These are phyloP conservation scores for Colletotrichum cuscutae DNA, from an alignment of 2,329 filamentous ascomycete species.

Conservation along the genomic window DNA sequence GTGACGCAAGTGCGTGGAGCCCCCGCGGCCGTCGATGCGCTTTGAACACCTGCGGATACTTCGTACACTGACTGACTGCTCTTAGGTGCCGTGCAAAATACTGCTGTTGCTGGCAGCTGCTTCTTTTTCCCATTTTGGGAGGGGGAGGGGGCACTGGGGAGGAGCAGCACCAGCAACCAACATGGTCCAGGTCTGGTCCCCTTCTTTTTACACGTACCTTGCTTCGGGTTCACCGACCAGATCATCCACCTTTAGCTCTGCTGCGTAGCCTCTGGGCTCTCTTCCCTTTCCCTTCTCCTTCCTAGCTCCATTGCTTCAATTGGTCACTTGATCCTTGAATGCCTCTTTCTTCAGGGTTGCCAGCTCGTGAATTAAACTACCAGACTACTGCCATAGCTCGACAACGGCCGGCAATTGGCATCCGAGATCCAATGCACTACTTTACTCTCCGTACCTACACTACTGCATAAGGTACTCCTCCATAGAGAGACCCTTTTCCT, in stretches of 20 bases:
- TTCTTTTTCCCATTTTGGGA: background rate
- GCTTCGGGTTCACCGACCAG: constrained; percentile 2
- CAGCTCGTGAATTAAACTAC: background rate
- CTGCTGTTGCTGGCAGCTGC: background rate
- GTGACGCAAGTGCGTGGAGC: constrained; percentile 35
- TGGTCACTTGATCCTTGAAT: constrained; percentile 9
- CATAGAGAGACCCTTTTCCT: background rate
- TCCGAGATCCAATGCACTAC: background rate
- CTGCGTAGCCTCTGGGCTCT: no score
- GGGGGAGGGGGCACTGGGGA: background rate
- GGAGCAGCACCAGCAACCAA: background rate
- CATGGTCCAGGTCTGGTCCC: background rate
- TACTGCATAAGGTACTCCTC: background rate
- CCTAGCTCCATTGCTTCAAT: background rate
- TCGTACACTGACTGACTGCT: no score
- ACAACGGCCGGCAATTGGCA: constrained; percentile 6
- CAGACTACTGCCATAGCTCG: background rate
- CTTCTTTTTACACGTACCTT: background rate
- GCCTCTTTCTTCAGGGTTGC: background rate
- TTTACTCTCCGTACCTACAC: background rate
- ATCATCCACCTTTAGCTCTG: background rate
- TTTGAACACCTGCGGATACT: background rate
- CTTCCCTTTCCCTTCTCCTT: background rate
- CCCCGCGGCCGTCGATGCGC: constrained; percentile 10
- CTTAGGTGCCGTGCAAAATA: background rate